Evolutionary conservation across 2,329 filamentous ascomycete genomes (phyloP).

Genomic region (Aspergillus sp.): DNA sequence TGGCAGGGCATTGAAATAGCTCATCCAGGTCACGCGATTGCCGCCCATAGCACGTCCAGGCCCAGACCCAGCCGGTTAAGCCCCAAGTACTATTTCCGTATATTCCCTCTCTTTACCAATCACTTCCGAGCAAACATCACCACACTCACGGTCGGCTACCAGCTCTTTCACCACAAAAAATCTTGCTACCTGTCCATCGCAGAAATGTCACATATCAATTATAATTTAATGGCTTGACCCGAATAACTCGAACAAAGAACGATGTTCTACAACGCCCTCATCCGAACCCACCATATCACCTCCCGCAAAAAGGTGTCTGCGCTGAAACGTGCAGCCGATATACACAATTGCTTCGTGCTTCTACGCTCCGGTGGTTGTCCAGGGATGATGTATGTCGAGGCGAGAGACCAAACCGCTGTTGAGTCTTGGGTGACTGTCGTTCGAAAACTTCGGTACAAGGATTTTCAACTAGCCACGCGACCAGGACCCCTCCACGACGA

Average conservation of each 20-base stretch:
- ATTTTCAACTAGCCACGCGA: conserved; percentile 65
- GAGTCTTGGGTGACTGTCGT: conserved; percentile 66
- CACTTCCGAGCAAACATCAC: no score
- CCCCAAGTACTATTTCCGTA: no score
- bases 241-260: not conserved
- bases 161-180: not conserved
- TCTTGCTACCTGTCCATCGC: not conserved
- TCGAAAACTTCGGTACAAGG: conserved; percentile 69
- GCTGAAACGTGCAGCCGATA: conserved; percentile 65
- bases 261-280: conserved; percentile 60
- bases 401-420: conserved; percentile 55
- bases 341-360: conserved; percentile 63
- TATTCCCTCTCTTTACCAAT: no score
- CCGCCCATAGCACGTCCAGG: no score
- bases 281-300: conserved; percentile 79
- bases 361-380: conserved; percentile 69
- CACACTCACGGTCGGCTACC: not conserved
- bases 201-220: not conserved
- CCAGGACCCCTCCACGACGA: conserved; percentile 45
- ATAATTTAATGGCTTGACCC: not conserved
- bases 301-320: conserved; percentile 71
- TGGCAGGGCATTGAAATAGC: no score
- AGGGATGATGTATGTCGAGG: conserved; percentile 78
- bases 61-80: no score
- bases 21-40: no score